A percentile compares a stretch with the other conserved stretches of the same genome.
phyloP scores from a whole-genome alignment of 139 green algal genomes.

The Pycnococcus provasolii region DNA sequence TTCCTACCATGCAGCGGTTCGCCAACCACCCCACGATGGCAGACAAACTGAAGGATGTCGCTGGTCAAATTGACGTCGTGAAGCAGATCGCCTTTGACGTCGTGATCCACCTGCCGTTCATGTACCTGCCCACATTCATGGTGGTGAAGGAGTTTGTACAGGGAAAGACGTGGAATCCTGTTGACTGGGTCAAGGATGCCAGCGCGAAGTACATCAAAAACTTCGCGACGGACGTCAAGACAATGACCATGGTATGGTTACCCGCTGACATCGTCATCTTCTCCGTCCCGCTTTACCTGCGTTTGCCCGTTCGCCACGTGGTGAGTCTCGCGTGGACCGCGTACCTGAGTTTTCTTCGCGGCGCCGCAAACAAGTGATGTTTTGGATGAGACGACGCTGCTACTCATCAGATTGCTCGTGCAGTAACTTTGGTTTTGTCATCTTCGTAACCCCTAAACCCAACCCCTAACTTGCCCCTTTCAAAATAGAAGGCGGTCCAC shows the following conservation, averaged over 20 bases:
- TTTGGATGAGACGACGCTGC: background rate
- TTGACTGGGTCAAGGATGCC: slow-evolving; percentile 10
- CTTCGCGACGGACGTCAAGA: slow-evolving; percentile 1
- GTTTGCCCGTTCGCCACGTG: slow-evolving; percentile 6
- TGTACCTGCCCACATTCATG: slow-evolving; percentile 8
- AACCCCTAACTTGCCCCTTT: background rate
- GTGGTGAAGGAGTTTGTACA: slow-evolving; percentile 9
- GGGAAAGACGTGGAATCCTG: background rate
- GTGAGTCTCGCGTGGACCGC: slow-evolving; percentile 5
- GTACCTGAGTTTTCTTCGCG: slow-evolving; percentile 9
- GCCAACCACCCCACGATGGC: background rate
- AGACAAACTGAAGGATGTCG: slow-evolving; percentile 3
- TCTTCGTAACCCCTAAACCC: background rate
- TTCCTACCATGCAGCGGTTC: slow-evolving; percentile 5
- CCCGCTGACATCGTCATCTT: slow-evolving; percentile 7
- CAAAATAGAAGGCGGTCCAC: too few species aligned
- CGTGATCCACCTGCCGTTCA: slow-evolving; percentile 11
- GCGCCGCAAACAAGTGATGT: background rate
- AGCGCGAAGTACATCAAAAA: slow-evolving; percentile 11
- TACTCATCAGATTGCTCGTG: background rate
- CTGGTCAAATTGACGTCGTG: slow-evolving; percentile 1
- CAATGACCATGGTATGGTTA: slow-evolving; percentile 3
- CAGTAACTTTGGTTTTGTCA: background rate
- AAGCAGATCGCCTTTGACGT: slow-evolving; percentile 2
- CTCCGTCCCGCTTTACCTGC: slow-evolving; percentile 3